phyloP scores from a whole-genome alignment of 441 rosid genomes.

The Pelargonium citronellum region DNA sequence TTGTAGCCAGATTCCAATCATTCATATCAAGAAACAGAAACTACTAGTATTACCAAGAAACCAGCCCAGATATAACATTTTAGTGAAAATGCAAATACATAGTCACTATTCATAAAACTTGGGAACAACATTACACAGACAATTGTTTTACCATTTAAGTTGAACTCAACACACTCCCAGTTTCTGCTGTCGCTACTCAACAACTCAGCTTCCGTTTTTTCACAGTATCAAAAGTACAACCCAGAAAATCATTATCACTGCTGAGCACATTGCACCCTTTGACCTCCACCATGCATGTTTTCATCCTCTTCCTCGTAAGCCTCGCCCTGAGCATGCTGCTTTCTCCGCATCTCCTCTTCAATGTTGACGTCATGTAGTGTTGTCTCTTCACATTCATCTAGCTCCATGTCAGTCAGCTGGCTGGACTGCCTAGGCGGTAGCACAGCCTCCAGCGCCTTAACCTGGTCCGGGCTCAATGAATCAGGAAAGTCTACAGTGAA shows the following conservation, averaged over 20 bases:
- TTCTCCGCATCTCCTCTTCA: constrained; percentile 84
- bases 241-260: constrained; percentile 34
- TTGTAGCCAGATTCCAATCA: too few species aligned
- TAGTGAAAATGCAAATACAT: too few species aligned
- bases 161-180: too few species aligned
- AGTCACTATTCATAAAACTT: too few species aligned
- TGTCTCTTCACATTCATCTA: constrained; percentile 89
- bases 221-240: background rate
- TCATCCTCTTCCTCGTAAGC: constrained; percentile 76
- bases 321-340: constrained; percentile 58
- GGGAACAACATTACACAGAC: too few species aligned
- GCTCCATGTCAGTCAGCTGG: constrained; percentile 73
- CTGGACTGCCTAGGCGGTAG: constrained; percentile 47
- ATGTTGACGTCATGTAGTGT: constrained; percentile 36
- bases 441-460: constrained; percentile 57
- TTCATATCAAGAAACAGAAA: too few species aligned
- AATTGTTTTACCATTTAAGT: too few species aligned
- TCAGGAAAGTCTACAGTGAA: constrained; percentile 85
- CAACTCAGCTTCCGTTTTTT: background rate
- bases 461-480: constrained; percentile 52
- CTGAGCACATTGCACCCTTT: constrained; percentile 92
- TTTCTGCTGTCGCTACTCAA: background rate
- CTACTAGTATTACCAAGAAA: too few species aligned
- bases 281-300: constrained; percentile 71
- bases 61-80: too few species aligned